Percentiles rank a stretch among this genome's conserved stretches.
Conservation (phyloP, 495 filamentous ascomycete genomes). For the Penicillium psychrofluorescens region DNA sequence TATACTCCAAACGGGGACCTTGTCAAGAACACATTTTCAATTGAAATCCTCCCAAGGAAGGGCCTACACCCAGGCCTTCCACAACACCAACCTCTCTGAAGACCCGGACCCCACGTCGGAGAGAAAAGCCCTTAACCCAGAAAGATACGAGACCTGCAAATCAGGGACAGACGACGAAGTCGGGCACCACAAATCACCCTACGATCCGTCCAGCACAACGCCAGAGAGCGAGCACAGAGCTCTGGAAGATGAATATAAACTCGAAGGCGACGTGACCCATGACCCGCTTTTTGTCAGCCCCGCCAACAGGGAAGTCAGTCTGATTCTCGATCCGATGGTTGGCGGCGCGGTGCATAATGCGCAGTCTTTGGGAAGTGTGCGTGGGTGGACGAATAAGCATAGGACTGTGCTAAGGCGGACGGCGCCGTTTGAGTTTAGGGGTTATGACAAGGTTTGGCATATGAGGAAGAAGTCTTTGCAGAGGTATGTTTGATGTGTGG, state of each 20-base stretch:
- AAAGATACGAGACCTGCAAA: constrained; percentile 18
- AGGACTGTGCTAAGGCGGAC: constrained; percentile 9
- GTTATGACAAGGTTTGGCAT: constrained; percentile 14
- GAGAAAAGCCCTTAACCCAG: constrained; percentile 17
- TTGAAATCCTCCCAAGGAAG: too few species aligned
- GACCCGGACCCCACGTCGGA: not conserved
- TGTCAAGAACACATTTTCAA: too few species aligned
- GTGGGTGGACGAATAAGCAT: constrained; percentile 20
- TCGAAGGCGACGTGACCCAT: constrained; percentile 12
- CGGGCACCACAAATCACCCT: constrained; percentile 21
- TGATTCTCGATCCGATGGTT: constrained; percentile 10
- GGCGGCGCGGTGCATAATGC: constrained; percentile 6
- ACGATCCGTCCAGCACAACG: constrained; percentile 17
- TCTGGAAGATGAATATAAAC: constrained; percentile 16
- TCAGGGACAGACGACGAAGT: constrained; percentile 26
- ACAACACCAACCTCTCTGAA: too few species aligned
- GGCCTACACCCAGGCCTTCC: too few species aligned
- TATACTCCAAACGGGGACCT: too few species aligned
- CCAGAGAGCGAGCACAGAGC: constrained; percentile 17
- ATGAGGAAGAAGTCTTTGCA: not conserved
- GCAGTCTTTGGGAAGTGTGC: constrained; percentile 10
- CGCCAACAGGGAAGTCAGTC: constrained; percentile 18
- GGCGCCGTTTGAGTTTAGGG: constrained; percentile 12
- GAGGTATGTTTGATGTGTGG: not conserved
- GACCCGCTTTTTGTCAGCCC: constrained; percentile 23